These are phyloP conservation scores for Myxozyma vanderwaltii DNA, from an alignment of 805 yeast genomes.

Conservation along the genomic window DNA sequence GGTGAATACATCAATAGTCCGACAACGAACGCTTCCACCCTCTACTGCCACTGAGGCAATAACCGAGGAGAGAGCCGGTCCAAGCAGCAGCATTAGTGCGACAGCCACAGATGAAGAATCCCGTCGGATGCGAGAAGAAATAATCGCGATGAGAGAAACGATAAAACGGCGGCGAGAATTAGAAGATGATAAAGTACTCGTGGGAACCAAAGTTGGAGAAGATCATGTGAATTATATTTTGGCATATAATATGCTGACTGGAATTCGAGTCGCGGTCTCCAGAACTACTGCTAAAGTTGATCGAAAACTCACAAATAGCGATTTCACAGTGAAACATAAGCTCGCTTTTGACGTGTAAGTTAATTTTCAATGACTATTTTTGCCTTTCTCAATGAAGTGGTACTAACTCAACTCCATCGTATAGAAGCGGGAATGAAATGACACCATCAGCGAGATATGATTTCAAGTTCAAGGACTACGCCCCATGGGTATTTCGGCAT, in stretches of 20 bases:
- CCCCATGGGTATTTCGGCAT: constrained; percentile 91
- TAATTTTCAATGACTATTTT: too few relatives aligned
- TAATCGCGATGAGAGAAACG: constrained; percentile 40
- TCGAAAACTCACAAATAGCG: constrained; percentile 67
- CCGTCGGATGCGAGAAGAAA: constrained; percentile 39
- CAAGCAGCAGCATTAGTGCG: neutral
- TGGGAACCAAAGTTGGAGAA: constrained; percentile 83
- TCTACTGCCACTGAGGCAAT: neutral
- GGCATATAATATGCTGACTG: constrained; percentile 97
- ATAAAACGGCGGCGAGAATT: constrained; percentile 35
- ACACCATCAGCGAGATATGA: constrained; percentile 95
- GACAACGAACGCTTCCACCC: constrained; percentile 16
- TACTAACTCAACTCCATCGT: too few relatives aligned
- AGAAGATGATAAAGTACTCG: constrained; percentile 53
- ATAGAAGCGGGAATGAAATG: constrained; percentile 66
- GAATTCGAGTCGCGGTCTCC: constrained; percentile 92
- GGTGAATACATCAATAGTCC: neutral
- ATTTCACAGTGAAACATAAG: constrained; percentile 73
- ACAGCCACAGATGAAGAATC: constrained; percentile 35
- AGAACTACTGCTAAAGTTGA: constrained; percentile 80
- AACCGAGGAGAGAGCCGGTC: neutral
- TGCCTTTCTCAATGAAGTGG: too few relatives aligned
- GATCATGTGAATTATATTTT: constrained; percentile 91
- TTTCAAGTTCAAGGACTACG: constrained; percentile 94
- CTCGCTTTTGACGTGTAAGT: constrained; percentile 70